Conservation (phyloP, 805 yeast species). For the Candida khao-thaluensis region DNA sequence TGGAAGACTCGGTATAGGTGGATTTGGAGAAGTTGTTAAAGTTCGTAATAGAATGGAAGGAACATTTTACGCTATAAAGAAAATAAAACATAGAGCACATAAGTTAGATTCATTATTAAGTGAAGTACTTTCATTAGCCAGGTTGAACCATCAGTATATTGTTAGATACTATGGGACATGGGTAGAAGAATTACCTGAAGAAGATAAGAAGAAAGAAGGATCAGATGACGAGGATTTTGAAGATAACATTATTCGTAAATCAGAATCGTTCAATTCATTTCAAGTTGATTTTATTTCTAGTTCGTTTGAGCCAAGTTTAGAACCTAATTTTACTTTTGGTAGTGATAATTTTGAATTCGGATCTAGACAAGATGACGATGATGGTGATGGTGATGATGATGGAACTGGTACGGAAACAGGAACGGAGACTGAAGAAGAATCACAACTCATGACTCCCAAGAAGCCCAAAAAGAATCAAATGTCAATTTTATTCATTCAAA, state of each 20-base stretch:
- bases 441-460: neutral
- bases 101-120: slow-evolving; percentile 78
- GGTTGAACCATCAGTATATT: slow-evolving; percentile 92
- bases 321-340: slow-evolving; percentile 27
- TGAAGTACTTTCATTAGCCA: slow-evolving; percentile 88
- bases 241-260: slow-evolving; percentile 14
- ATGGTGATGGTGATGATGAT: no score
- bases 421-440: slow-evolving; percentile 6
- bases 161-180: slow-evolving; percentile 97
- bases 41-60: slow-evolving; percentile 94
- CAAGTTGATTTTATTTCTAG: slow-evolving; percentile 69
- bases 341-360: slow-evolving; percentile 45
- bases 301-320: slow-evolving; percentile 49
- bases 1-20: slow-evolving; percentile 89
- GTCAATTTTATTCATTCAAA: slow-evolving; percentile 87
- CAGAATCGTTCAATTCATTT: slow-evolving; percentile 25
- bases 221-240: slow-evolving; percentile 23
- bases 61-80: slow-evolving; percentile 90
- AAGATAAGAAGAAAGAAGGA: slow-evolving; percentile 23
- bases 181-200: slow-evolving; percentile 70
- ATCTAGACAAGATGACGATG: slow-evolving; percentile 15
- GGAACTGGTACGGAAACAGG: no score
- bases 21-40: slow-evolving; percentile 97
- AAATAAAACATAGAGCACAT: slow-evolving; percentile 78
- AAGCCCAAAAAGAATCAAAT: slow-evolving; percentile 18